Evolutionary conservation across 108 stramenopile species (phyloP), one percentile per base, ranked within the genome.

Genomic region (Skeletonema marinoi): DNA sequence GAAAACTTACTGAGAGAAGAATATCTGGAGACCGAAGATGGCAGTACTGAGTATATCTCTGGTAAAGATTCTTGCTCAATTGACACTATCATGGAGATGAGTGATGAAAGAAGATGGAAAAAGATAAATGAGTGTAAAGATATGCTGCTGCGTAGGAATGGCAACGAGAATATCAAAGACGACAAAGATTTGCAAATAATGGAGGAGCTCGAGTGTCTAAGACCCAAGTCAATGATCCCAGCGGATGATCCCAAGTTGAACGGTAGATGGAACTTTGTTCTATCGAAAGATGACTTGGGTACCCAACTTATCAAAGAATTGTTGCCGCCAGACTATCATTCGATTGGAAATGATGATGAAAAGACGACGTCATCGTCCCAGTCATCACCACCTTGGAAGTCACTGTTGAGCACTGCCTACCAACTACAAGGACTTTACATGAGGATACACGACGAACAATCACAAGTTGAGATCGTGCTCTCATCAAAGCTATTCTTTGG

Each of bases 131-230:
- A 64, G 2, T 17, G 17, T n/a, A 46, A 64, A 17, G 63, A 64
- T 39, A 12, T 39, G 30, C 32, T 46, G 42, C 21, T 46, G 42
- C 32, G 42, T 46, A 12, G 42, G 7, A 46, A 64, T 16, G 32
- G 63, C 16, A 39, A 64, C 32, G 42, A 46, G 41, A 39, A 64
- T 64, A 10, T 19, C 42, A 46, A 19, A 6, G 32, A 39, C 6
- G 41, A 64, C 12, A 46, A 64, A 0, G 41, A 39, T 42, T 10
- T 64, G 17, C 33, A 46, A 16, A 39, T 64, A 25, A 64, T 64
- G 63, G 63, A 64, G 42, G 63, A 64, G 63, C 63, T 64, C 14
- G 63, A 64, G 63, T 46, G 32, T 39, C 42, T 64, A 4, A 16
- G 63, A 4, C 63, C 63, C 7, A 46, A 39, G 38, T 41, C 63